Percentiles rank a stretch among this genome's conserved stretches.
These are phyloP conservation scores for Lecanicillium sp. DNA, from an alignment of 2,329 filamentous ascomycete species.

Conservation along the genomic window DNA sequence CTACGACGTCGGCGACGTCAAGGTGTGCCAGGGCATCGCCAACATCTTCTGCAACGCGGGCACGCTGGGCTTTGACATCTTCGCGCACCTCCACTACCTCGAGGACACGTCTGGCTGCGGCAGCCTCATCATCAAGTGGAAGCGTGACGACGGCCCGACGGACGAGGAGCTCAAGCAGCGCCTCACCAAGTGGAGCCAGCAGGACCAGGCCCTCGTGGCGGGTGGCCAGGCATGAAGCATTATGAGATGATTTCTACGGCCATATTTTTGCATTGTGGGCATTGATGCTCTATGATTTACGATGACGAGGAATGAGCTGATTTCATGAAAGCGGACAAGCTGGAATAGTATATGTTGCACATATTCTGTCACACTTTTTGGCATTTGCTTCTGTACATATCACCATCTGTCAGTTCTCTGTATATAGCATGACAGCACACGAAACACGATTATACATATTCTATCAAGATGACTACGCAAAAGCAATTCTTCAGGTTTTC, in stretches of 20 bases:
- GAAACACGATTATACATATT: no score
- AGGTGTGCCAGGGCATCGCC: constrained; percentile 42
- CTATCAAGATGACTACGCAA: background rate
- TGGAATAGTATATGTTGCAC: background rate
- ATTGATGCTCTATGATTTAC: no score
- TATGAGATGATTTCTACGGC: background rate
- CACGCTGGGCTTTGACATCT: constrained; percentile 36
- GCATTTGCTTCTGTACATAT: background rate
- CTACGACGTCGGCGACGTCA: constrained; percentile 35
- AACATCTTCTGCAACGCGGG: constrained; percentile 48
- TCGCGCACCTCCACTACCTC: constrained; percentile 46
- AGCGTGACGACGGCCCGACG: constrained; percentile 20
- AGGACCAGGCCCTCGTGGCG: constrained; percentile 25
- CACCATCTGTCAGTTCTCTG: background rate
- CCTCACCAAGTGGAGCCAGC: constrained; percentile 29
- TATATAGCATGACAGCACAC: background rate
- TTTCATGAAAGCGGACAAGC: no score
- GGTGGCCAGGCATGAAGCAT: background rate
- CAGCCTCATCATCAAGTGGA: constrained; percentile 21
- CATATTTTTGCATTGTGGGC: background rate
- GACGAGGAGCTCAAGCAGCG: constrained; percentile 34
- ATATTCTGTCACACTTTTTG: background rate
- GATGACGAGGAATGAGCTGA: no score
- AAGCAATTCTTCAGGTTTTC: no score
- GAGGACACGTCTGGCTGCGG: constrained; percentile 36